A percentile compares a stretch with the other conserved stretches of the same genome.
These are phyloP conservation scores for Pyricularia pennisetigena DNA, from an alignment of 2,329 filamentous ascomycete genomes.

Conservation along the genomic window DNA sequence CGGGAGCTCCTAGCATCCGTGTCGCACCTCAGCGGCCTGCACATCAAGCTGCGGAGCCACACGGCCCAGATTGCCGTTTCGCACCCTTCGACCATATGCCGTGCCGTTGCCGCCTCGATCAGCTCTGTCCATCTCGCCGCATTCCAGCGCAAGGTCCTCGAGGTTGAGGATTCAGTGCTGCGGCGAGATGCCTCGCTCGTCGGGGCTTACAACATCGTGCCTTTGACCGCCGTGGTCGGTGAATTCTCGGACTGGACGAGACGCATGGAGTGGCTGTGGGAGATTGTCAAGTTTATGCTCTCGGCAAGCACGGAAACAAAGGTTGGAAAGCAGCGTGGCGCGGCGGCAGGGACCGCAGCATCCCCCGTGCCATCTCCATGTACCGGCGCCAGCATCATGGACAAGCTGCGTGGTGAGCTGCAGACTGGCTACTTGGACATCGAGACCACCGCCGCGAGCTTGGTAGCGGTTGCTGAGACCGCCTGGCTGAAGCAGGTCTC, in stretches of 20 bases:
- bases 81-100: slow-evolving; percentile 75
- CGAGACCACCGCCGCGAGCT: slow-evolving; percentile 61
- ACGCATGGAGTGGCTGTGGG: slow-evolving; percentile 78
- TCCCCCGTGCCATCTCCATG: slow-evolving; percentile 27
- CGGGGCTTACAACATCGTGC: slow-evolving; percentile 88
- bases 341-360: slow-evolving; percentile 10
- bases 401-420: slow-evolving; percentile 63
- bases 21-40: slow-evolving; percentile 67
- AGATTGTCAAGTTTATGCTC: slow-evolving; percentile 60
- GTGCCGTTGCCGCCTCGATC: slow-evolving; percentile 75
- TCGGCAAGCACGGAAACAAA: slow-evolving; percentile 10
- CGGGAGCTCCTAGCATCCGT: slow-evolving; percentile 70
- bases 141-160: slow-evolving; percentile 76
- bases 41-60: slow-evolving; percentile 60
- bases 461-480: slow-evolving; percentile 72
- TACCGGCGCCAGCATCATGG: slow-evolving; percentile 64
- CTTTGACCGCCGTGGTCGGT: slow-evolving; percentile 71
- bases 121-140: slow-evolving; percentile 62
- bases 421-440: slow-evolving; percentile 87
- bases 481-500: slow-evolving; percentile 88
- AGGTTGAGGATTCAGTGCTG: slow-evolving; percentile 73
- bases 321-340: slow-evolving; percentile 13
- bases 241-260: slow-evolving; percentile 85
- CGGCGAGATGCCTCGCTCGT: slow-evolving; percentile 69
- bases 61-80: slow-evolving; percentile 56